These are phyloP conservation scores for Pythium grandisporangium DNA, from an alignment of 352 stramenopile genomes.

Conservation along the genomic window DNA sequence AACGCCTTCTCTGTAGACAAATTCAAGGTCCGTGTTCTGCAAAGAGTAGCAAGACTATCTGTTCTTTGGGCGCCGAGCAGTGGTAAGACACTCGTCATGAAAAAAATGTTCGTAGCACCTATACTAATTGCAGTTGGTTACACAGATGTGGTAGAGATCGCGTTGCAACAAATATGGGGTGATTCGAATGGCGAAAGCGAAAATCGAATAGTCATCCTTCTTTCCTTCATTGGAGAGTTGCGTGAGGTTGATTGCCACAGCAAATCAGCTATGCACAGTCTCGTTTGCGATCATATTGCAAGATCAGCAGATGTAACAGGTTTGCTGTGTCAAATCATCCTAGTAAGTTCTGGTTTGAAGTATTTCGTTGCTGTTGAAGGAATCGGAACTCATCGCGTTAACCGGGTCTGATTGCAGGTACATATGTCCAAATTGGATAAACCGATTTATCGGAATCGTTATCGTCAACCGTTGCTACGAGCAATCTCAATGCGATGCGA, in stretches of 20 bases:
- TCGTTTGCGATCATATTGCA: no score
- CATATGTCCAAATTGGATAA: conserved; percentile 51
- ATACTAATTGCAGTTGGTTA: no score
- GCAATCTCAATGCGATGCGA: conserved; percentile 12
- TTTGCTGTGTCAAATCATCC: background rate
- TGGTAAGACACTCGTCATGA: no score
- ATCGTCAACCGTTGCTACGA: conserved; percentile 27
- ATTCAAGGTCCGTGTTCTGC: conserved; percentile 10
- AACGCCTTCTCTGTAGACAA: conserved; percentile 5
- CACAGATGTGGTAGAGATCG: conserved; percentile 2
- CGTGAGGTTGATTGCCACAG: background rate
- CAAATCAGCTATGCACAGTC: no score
- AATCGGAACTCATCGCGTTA: no score
- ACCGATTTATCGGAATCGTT: conserved; percentile 45
- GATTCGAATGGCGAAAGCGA: no score
- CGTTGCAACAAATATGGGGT: conserved; percentile 11
- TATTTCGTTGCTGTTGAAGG: no score
- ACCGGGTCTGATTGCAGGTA: conserved; percentile 10
- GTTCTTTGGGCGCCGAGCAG: conserved; percentile 6
- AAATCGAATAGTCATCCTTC: no score
- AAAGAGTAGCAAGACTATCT: conserved; percentile 6
- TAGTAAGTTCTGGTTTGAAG: no score
- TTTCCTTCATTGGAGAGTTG: background rate
- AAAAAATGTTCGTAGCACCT: no score
- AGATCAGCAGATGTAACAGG: background rate